Base-by-base conservation (phyloP, 1,139 yeast species). In the Hyphopichia khmerensis region DNA sequence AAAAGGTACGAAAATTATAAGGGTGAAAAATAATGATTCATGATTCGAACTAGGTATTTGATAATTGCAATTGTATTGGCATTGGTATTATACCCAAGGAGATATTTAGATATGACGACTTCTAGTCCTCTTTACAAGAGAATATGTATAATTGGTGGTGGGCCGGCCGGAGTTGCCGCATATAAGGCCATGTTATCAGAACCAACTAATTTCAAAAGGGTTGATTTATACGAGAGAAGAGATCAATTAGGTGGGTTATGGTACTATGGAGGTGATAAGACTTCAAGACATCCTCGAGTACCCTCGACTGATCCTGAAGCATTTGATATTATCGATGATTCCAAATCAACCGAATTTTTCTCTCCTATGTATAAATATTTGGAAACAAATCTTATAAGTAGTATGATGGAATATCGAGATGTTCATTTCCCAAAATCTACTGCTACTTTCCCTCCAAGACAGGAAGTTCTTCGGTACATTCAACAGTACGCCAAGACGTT, bases 71-170 rank as follows among this genome's bases (percentile, higher is more conserved):
- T 26, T 26, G 9, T 26, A 11, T 8, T 26, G 10, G 29, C 29
- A 8, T 26, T 26, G n/a, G 5, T 26, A 26, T 11, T 8, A 4
- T 30, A 4, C 4, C 18, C 33, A 4, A 4, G 6, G 4, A n/a
- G n/a, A 4, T 10, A 8, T 30, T 5, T 5, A 14, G 33, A 30
- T n/a, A 35, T 35, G 37, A 35, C 37, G 11, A 2, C 14, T 10
- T 3, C 21, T 10, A 6, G 11, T 4, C 40, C 40, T 11, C 21
- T 9, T 68, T 43, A 43, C 40, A 43, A 40, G 30, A 49, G 53
- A 31, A 46, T 72, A 31, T 79, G 79, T 3, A 60, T 77, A 9
- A 65, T 77, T 23, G 82, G 82, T 8, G 81, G 77, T 4, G 82
- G 82, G 0, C 79, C 80, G 1, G 59, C 70, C 3, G 82, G 81